Evolutionary conservation across 805 yeast species (phyloP).

Genomic region (Cyberlindnera meyerae): DNA sequence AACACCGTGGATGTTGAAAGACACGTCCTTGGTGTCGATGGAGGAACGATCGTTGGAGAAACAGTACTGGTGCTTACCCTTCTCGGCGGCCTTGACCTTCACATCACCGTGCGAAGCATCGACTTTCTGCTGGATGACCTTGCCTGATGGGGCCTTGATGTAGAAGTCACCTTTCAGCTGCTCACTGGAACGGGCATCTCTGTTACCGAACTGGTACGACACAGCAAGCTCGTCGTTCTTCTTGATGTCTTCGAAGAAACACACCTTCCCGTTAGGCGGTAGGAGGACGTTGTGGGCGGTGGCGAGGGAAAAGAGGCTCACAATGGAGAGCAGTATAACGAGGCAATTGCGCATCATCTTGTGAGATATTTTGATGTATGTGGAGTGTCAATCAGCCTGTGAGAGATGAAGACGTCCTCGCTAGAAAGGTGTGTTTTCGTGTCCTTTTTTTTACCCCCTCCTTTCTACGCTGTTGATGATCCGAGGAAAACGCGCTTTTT

Average conservation of each 20-base stretch:
- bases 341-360: conserved; percentile 2
- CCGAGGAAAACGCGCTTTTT: too few species aligned
- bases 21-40: conserved; percentile 77
- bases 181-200: conserved; percentile 66
- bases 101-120: conserved; percentile 80
- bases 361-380: neutral
- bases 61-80: conserved; percentile 83
- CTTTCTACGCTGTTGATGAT: too few species aligned
- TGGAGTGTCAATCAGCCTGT: too few species aligned
- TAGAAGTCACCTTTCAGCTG: conserved; percentile 65
- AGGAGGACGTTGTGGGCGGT: conserved; percentile 76
- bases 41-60: conserved; percentile 81
- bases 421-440: neutral
- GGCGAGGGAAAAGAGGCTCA: conserved; percentile 13
- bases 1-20: conserved; percentile 92
- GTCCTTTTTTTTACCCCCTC: conserved; percentile 1
- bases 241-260: conserved; percentile 82
- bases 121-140: conserved; percentile 43
- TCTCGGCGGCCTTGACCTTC: conserved; percentile 54
- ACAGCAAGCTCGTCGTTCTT: conserved; percentile 83
- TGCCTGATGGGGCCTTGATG: conserved; percentile 33
- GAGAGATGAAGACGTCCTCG: too few species aligned
- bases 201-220: conserved; percentile 89
- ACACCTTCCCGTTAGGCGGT: conserved; percentile 79
- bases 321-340: conserved; percentile 3